Conservation (phyloP, 805 yeast species). For the Dipodascopsis uninucleata region DNA sequence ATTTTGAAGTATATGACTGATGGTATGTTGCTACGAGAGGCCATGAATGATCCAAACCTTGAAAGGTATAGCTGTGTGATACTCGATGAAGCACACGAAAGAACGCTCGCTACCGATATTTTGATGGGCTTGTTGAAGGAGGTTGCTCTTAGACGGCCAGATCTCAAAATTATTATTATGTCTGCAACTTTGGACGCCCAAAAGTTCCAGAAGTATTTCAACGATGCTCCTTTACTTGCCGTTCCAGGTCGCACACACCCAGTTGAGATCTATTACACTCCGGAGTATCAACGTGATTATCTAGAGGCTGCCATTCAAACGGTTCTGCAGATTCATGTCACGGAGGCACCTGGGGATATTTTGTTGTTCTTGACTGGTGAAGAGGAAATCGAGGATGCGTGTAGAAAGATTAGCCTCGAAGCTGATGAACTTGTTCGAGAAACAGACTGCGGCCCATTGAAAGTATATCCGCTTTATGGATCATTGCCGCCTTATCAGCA, state of each 20-base stretch:
- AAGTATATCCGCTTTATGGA: slow-evolving; percentile 91
- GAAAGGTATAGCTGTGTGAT: slow-evolving; percentile 81
- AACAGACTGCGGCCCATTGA: slow-evolving; percentile 81
- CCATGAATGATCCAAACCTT: slow-evolving; percentile 91
- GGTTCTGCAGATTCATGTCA: slow-evolving; percentile 92
- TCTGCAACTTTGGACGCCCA: slow-evolving; percentile 97
- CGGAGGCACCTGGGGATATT: slow-evolving; percentile 91
- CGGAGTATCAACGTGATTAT: slow-evolving; percentile 93
- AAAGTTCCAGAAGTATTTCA: slow-evolving; percentile 86
- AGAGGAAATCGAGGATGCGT: slow-evolving; percentile 97
- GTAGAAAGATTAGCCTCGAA: slow-evolving; percentile 80
- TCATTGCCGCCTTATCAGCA: slow-evolving; percentile 95
- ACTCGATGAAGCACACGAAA: slow-evolving; percentile 96
- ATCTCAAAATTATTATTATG: slow-evolving; percentile 89
- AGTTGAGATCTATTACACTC: slow-evolving; percentile 94
- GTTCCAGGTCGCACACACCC: slow-evolving; percentile 99
- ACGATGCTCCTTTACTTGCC: slow-evolving; percentile 87
- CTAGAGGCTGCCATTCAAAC: slow-evolving; percentile 93
- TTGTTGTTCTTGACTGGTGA: slow-evolving; percentile 89
- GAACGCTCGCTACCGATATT: slow-evolving; percentile 94
- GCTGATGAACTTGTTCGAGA: slow-evolving; percentile 86
- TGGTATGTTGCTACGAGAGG: slow-evolving; percentile 96
- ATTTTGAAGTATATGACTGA: slow-evolving; percentile 95
- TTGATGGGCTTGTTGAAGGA: slow-evolving; percentile 91
- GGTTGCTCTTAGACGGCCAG: slow-evolving; percentile 73